A percentile compares a stretch with the other conserved stretches of the same genome.
Conservation (phyloP, 192 early-diverging fungal genomes). For the Podila minutissima region DNA sequence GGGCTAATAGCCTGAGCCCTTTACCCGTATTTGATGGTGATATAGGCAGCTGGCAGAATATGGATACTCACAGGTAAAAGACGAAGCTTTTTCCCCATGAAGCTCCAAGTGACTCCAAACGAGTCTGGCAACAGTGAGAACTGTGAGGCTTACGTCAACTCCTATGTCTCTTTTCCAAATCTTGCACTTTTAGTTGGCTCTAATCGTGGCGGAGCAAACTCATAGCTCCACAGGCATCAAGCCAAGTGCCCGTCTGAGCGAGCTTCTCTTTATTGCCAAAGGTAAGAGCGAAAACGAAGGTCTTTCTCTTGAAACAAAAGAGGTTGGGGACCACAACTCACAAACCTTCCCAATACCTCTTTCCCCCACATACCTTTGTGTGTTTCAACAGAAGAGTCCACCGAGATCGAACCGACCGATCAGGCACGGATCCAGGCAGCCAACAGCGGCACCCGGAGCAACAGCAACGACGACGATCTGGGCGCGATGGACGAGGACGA, state of each 20-base stretch:
- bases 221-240: conserved; percentile 67
- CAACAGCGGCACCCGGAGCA: neutral
- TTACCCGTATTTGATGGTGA: too few species aligned
- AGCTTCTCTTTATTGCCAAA: conserved; percentile 70
- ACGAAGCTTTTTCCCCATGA: too few species aligned
- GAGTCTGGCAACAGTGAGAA: neutral
- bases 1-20: too few species aligned
- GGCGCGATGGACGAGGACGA: conserved; percentile 31
- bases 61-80: conserved; percentile 48
- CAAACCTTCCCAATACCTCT: neutral
- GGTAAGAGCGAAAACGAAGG: conserved; percentile 24
- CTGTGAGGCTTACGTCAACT: neutral
- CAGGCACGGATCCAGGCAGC: conserved; percentile 12
- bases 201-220: conserved; percentile 71
- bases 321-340: neutral
- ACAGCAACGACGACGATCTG: neutral
- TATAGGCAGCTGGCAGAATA: conserved; percentile 54
- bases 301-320: neutral
- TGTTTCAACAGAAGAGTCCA: conserved; percentile 30
- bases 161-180: neutral
- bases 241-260: conserved; percentile 67
- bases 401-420: conserved; percentile 51
- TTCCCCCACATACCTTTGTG: neutral
- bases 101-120: too few species aligned
- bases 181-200: conserved; percentile 54